Conservation (phyloP, 2,329 filamentous ascomycete genomes). For the Aspergillus sojae region DNA sequence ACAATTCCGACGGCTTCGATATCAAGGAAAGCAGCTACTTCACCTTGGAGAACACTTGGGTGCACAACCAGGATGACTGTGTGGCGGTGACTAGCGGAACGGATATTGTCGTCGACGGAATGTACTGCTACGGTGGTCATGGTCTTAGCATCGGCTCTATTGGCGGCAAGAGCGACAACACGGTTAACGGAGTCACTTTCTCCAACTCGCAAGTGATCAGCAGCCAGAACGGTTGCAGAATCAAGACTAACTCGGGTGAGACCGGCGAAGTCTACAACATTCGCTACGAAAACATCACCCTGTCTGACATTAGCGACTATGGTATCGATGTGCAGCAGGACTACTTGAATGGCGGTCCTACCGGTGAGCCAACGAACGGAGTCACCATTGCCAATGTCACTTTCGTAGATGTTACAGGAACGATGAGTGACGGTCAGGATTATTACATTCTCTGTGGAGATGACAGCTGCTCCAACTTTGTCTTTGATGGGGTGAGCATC, state of each 20-base stretch:
- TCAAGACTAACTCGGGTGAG: constrained; percentile 56
- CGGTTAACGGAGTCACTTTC: constrained; percentile 56
- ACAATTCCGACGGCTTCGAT: constrained; percentile 56
- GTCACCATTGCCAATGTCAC: constrained; percentile 43
- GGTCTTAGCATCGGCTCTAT: constrained; percentile 38
- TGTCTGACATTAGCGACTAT: constrained; percentile 53
- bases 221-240: constrained; percentile 34
- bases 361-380: constrained; percentile 38
- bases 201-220: constrained; percentile 53
- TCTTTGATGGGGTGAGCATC: constrained; percentile 52
- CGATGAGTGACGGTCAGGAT: constrained; percentile 35
- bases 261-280: constrained; percentile 57
- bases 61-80: constrained; percentile 48
- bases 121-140: constrained; percentile 44
- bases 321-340: constrained; percentile 58
- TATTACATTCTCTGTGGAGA: constrained; percentile 59
- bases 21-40: constrained; percentile 52
- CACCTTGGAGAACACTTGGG: constrained; percentile 46
- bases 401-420: constrained; percentile 33
- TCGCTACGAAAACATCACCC: constrained; percentile 56
- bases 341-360: constrained; percentile 51
- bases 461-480: constrained; percentile 51
- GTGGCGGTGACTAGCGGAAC: constrained; percentile 34
- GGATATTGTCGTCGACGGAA: constrained; percentile 27
- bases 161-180: constrained; percentile 56